phyloP scores from a whole-genome alignment of 306 rosid genomes.

The Ormosia semicastrata region DNA sequence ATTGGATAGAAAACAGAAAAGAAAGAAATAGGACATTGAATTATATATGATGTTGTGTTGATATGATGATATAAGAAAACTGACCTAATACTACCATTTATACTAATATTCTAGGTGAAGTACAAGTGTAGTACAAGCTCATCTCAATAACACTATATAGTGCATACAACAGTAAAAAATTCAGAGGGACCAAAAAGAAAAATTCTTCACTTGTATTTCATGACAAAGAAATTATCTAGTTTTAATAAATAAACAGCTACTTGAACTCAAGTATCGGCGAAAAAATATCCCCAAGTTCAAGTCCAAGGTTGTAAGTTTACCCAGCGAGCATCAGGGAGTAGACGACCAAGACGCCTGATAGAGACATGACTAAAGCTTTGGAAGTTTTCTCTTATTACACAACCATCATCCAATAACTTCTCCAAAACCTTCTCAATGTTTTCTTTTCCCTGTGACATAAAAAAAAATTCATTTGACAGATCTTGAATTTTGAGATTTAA shows the following conservation, averaged over 20 bases:
- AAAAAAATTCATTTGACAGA: neutral
- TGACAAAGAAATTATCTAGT: neutral
- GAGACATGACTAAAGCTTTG: constrained; percentile 54
- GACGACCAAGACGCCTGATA: constrained; percentile 72
- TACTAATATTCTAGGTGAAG: neutral
- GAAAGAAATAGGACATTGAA: neutral
- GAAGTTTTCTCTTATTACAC: constrained; percentile 30
- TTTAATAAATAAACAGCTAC: neutral
- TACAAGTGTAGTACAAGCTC: too few relatives aligned
- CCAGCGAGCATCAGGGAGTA: constrained; percentile 75
- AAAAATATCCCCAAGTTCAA: neutral
- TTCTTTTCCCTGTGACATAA: constrained; percentile 53
- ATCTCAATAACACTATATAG: neutral
- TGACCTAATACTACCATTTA: neutral
- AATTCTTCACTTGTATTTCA: neutral
- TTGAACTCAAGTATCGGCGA: neutral
- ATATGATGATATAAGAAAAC: neutral
- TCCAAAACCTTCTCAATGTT: constrained; percentile 52
- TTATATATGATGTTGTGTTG: neutral
- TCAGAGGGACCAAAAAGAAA: neutral
- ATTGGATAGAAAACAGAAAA: neutral
- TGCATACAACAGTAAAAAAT: neutral
- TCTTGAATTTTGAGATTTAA: neutral
- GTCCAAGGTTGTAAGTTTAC: constrained; percentile 32
- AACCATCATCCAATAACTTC: constrained; percentile 36